phyloP scores from a whole-genome alignment of 345 rosid genomes.

The Eutrema japonicum region DNA sequence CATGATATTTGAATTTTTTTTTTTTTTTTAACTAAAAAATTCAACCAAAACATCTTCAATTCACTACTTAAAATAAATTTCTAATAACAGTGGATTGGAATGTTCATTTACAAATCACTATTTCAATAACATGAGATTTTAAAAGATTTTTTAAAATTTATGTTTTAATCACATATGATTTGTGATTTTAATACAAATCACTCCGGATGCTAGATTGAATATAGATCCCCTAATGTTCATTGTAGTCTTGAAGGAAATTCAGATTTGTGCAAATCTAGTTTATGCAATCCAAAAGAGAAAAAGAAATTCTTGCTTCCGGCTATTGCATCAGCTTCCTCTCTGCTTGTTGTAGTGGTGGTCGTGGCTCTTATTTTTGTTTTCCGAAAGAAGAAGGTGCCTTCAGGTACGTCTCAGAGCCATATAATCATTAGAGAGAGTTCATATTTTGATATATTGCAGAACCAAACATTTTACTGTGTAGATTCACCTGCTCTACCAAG shows the following conservation, averaged over 20 bases:
- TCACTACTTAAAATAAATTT: too few species aligned
- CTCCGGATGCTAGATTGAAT: too few species aligned
- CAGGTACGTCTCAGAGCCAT: neutral
- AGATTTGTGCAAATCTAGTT: slow-evolving; percentile 27
- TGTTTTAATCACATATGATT: too few species aligned
- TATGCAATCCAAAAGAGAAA: slow-evolving; percentile 28
- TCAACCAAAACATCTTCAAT: too few species aligned
- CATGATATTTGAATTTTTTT: too few species aligned
- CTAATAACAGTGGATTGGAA: too few species aligned
- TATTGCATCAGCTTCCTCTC: slow-evolving; percentile 40
- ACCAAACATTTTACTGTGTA: neutral
- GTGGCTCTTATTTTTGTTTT: slow-evolving; percentile 32
- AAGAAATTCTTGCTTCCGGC: slow-evolving; percentile 18
- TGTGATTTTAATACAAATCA: too few species aligned
- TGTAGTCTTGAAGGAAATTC: slow-evolving; percentile 45
- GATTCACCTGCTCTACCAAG: slow-evolving; percentile 1
- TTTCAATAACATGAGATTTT: too few species aligned
- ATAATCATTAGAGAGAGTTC: neutral
- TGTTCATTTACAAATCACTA: too few species aligned
- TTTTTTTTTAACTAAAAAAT: too few species aligned
- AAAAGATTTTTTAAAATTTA: too few species aligned
- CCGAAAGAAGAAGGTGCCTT: slow-evolving; percentile 32
- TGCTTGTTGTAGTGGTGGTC: slow-evolving; percentile 13
- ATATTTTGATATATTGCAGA: neutral
- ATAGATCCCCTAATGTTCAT: neutral